Evolutionary conservation across 129 eudicot genomes (phyloP).

Genomic region (Dittrichia graveolens): DNA sequence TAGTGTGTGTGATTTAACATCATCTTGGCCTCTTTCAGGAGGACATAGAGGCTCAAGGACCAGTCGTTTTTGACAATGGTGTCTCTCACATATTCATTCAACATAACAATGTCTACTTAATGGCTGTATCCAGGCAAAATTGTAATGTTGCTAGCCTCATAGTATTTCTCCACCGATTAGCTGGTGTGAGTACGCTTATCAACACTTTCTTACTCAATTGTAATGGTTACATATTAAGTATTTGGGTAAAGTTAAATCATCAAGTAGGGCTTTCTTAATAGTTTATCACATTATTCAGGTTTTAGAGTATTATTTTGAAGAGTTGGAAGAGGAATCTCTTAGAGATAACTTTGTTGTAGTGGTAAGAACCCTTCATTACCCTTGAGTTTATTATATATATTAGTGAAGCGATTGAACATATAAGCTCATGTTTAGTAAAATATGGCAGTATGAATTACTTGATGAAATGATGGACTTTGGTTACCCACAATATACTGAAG

Average conservation of each 20-base stretch:
- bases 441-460: slow-evolving; percentile 79
- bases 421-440: background rate
- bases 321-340: slow-evolving; percentile 85
- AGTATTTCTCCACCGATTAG: slow-evolving; percentile 73
- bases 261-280: background rate
- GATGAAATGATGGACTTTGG: slow-evolving; percentile 97
- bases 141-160: slow-evolving; percentile 87
- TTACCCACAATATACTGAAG: slow-evolving; percentile 89
- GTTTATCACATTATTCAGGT: slow-evolving; percentile 44
- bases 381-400: background rate
- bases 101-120: slow-evolving; percentile 82
- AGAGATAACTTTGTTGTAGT: slow-evolving; percentile 94
- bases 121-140: slow-evolving; percentile 77
- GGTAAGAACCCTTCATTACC: slow-evolving; percentile 41
- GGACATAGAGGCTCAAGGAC: slow-evolving; percentile 70
- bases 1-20: background rate
- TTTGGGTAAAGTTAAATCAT: background rate
- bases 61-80: slow-evolving; percentile 70
- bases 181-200: slow-evolving; percentile 45
- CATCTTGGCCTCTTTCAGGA: slow-evolving; percentile 37
- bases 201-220: background rate
- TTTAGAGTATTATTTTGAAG: slow-evolving; percentile 75
- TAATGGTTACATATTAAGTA: background rate
- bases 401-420: slow-evolving; percentile 1
- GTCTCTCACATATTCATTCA: slow-evolving; percentile 78